Evolutionary conservation across 164 flowering plant species (phyloP), one percentile per base, ranked within the genome.

Genomic region (Dillenia turbinata): DNA sequence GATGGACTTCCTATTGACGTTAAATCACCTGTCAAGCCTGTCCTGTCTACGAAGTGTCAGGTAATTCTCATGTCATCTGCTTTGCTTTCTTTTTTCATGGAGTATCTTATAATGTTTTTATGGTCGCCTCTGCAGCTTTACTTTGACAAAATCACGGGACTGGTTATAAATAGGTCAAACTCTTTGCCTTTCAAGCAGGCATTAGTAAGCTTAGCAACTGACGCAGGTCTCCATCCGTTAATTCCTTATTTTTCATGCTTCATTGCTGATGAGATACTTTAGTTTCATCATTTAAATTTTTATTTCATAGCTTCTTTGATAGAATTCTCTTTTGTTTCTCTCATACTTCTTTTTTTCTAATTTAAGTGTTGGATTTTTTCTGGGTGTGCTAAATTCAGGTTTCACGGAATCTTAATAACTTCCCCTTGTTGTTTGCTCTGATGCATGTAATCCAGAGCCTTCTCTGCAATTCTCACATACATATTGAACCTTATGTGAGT

Each of bases 401-500:
- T 66, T 70, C 87, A n/a, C 85, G 85, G 65, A 81, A 85, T 70
- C 71, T 92, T 69, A 73, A 77, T 70, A 72, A 77, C 61, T 71
- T 72, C 63, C 57, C 72, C 47, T 85, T 84, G 59, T 85, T 95
- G 26, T 92, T 82, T 78, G 93, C 92, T 63, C 74, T 92, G 79
- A 92, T 95, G 99, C 97, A 92, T 43, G 78, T 92, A 66, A 90
- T 83, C 46, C 59, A 78, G 69, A 92, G 97, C 76, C 96, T 95
- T 71, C 97, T 95, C 47, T 89, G 79, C 58, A 95, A 95, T 77
- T 89, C 87, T 33, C 97, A 91, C 73, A 78, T 95, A 71, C 92
- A 92, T 47, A 75, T 91, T 54, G 99, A 95, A 77, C 97, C 97
- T 65, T 95, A 95, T 84, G 99, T 95, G 81, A 94, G 97, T 84